These are phyloP conservation scores for Casuarina cunninghamiana DNA, from an alignment of 306 rosid genomes.

Conservation along the genomic window DNA sequence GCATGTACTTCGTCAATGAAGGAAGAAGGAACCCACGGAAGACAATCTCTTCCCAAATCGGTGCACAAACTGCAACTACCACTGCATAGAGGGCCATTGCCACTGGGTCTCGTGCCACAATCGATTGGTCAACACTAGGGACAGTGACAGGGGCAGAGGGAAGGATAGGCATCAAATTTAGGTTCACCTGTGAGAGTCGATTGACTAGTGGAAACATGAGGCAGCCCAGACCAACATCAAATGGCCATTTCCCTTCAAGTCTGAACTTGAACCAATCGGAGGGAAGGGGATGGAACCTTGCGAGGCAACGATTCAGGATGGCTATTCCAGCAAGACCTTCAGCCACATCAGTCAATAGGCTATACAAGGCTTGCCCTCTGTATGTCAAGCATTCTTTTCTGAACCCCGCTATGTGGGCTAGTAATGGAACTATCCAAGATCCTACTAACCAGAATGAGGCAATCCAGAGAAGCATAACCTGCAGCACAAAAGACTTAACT, in stretches of 20 bases:
- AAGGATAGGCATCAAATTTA: conserved; percentile 50
- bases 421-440: conserved; percentile 61
- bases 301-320: conserved; percentile 50
- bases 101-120: conserved; percentile 55
- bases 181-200: conserved; percentile 51
- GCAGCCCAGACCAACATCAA: conserved; percentile 56
- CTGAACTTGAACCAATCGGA: conserved; percentile 55
- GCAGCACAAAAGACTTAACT: conserved; percentile 36
- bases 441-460: conserved; percentile 64
- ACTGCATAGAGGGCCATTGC: conserved; percentile 63
- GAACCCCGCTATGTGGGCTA: conserved; percentile 55
- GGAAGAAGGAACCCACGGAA: conserved; percentile 69
- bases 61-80: conserved; percentile 60
- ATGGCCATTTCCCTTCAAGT: conserved; percentile 50
- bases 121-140: conserved; percentile 64
- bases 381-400: conserved; percentile 56
- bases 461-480: conserved; percentile 68
- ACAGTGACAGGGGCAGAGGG: conserved; percentile 51
- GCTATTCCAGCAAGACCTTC: conserved; percentile 59
- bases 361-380: conserved; percentile 66
- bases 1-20: conserved; percentile 61
- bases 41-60: conserved; percentile 63
- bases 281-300: conserved; percentile 52
- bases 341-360: conserved; percentile 50
- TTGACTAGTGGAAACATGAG: conserved; percentile 64